A percentile compares a stretch with the other conserved stretches of the same genome.
phyloP scores from a whole-genome alignment of 768 basidiomycete genomes.

The Phlebiopsis gigantea region DNA sequence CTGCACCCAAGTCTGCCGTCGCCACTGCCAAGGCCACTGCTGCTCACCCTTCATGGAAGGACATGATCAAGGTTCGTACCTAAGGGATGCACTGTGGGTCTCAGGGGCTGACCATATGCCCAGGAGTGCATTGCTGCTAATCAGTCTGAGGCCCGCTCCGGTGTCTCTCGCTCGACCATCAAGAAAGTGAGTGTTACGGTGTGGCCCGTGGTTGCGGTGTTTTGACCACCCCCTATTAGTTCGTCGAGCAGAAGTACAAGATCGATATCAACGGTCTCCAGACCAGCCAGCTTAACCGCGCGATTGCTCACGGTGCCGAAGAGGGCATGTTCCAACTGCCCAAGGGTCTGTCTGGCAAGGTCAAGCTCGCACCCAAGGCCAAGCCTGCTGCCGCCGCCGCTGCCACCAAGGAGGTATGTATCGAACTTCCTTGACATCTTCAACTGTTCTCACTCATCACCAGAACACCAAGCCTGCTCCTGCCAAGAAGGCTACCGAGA shows the following conservation, averaged over 20 bases:
- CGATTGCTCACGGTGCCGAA: conserved; percentile 48
- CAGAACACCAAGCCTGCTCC: conserved; percentile 31
- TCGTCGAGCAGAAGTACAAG: conserved; percentile 50
- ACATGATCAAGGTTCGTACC: conserved; percentile 30
- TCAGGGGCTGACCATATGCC: background rate
- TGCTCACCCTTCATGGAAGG: conserved; percentile 32
- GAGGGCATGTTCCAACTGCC: conserved; percentile 51
- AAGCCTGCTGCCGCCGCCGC: conserved; percentile 25
- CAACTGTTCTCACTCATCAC: background rate
- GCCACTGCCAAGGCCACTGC: conserved; percentile 12
- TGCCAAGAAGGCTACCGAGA: conserved; percentile 20
- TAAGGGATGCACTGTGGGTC: background rate
- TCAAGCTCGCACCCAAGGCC: conserved; percentile 62
- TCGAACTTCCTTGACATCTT: background rate
- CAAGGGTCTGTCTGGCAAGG: conserved; percentile 66
- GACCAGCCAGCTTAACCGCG: conserved; percentile 43
- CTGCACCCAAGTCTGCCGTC: conserved; percentile 10
- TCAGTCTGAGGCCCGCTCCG: conserved; percentile 60
- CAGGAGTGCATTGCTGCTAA: conserved; percentile 71
- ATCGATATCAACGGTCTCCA: conserved; percentile 36
- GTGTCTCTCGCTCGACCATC: conserved; percentile 72
- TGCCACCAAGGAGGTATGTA: conserved; percentile 55
- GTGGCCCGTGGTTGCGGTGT: background rate
- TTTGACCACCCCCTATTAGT: conserved; percentile 29
- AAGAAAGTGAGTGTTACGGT: conserved; percentile 40